Base-by-base conservation (phyloP, 345 rosid genomes). In the Stellera chamaejasme region DNA sequence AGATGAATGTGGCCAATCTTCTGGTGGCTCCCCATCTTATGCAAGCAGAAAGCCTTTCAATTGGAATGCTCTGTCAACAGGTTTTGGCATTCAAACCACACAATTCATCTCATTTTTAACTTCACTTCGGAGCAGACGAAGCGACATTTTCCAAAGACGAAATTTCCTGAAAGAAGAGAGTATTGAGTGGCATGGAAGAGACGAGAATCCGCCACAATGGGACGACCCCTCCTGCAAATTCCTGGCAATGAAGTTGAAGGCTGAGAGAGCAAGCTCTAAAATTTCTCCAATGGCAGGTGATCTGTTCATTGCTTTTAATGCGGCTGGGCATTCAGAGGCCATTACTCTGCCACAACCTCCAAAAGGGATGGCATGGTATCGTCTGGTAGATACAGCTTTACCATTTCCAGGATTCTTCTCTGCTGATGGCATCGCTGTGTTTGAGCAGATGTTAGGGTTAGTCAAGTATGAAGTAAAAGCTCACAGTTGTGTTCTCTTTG, bases 1-100 rank as follows among this genome's bases (percentile, higher is more conserved):
- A 58, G 99, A 89, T 67, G 97, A 93, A 68, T 89, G 89, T 45
- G 97, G 99, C 63, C 70, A 81, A 61, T 89, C 99, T 13, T 66
- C 91, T 7, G 71, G 81, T 2, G 99, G 97, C 19, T 93, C 88
- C 49, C 70, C 62, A 65, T 77, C 82, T 50, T 75, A 77, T 48
- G 54, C 48, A 2, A 75, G 73, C 53, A 65, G 86, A 62, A 87
- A 81, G 47, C 58, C 72, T 54, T 81, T 84, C 45, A 82, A 84
- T 50, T 93, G 99, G 99, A 75, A 70, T 62, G 57, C 76, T 52
- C 66, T 84, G 43, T 66, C 69, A 63, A 76, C 91, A 3, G 79
- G 81, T 43, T 93, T 87, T 52, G 89, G 85, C 55, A 41, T 51
- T 32, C 99, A 93, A 68, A 87, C 66, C 32, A 77, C 84, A 0